A percentile compares a stretch with the other conserved stretches of the same genome.
phyloP scores from a whole-genome alignment of 2,329 filamentous ascomycete genomes.

The Cladosporium sp. region DNA sequence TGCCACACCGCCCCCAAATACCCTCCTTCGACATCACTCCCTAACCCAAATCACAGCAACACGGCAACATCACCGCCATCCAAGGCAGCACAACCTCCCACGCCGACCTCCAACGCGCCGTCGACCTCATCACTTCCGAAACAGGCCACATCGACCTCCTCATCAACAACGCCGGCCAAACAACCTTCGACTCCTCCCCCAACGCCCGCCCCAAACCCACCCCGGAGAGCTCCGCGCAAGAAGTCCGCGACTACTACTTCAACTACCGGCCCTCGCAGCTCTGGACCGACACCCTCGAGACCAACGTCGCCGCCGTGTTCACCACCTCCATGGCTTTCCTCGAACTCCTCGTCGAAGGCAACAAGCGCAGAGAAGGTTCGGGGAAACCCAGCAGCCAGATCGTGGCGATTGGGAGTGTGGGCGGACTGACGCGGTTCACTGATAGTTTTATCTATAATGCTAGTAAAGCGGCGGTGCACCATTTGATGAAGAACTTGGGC shows the following conservation, averaged over 20 bases:
- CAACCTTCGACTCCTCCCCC: slow-evolving; percentile 33
- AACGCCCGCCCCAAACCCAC: slow-evolving; percentile 46
- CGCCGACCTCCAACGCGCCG: slow-evolving; percentile 44
- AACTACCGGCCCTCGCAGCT: slow-evolving; percentile 49
- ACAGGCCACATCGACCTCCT: slow-evolving; percentile 54
- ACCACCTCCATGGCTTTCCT: slow-evolving; percentile 49
- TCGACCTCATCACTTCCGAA: slow-evolving; percentile 46
- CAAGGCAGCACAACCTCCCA: slow-evolving; percentile 48
- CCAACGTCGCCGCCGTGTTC: slow-evolving; percentile 50
- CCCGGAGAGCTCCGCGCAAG: slow-evolving; percentile 30
- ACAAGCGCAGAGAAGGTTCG: slow-evolving; percentile 41
- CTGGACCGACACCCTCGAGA: slow-evolving; percentile 45
- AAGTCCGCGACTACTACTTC: slow-evolving; percentile 42
- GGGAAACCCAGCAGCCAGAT: slow-evolving; percentile 49
- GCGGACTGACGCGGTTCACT: slow-evolving; percentile 42
- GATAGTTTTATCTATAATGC: slow-evolving; percentile 44
- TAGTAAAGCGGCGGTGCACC: slow-evolving; percentile 46
- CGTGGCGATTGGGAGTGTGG: slow-evolving; percentile 48
- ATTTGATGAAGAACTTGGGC: slow-evolving; percentile 49
- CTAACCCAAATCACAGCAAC: slow-evolving; percentile 25
- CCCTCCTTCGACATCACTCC: not conserved
- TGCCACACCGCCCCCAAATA: slow-evolving; percentile 9
- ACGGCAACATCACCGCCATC: slow-evolving; percentile 45
- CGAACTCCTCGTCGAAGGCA: slow-evolving; percentile 48
- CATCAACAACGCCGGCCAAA: slow-evolving; percentile 54